Evolutionary conservation across 1,139 yeast genomes (phyloP).

Genomic region (Taiozyma sp.): DNA sequence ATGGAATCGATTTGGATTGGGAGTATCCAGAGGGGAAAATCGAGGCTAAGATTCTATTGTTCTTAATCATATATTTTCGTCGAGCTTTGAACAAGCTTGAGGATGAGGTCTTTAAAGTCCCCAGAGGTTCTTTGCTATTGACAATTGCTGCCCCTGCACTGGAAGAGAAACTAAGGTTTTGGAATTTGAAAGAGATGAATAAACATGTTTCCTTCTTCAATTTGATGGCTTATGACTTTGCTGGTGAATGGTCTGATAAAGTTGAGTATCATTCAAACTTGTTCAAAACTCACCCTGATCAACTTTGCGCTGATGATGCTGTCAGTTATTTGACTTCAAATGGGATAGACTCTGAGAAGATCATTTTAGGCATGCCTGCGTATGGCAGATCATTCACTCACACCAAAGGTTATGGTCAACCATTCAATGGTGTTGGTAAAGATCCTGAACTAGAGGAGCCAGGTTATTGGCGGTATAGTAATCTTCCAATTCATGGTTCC

Average conservation of each 20-base stretch:
- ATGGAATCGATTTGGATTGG: conserved; percentile 95
- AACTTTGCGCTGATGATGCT: conserved; percentile 46
- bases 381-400: conserved; percentile 73
- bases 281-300: conserved; percentile 37
- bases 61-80: neutral
- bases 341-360: conserved; percentile 45
- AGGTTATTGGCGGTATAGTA: conserved; percentile 54
- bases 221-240: conserved; percentile 85
- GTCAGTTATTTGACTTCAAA: conserved; percentile 37
- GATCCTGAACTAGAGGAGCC: conserved; percentile 37
- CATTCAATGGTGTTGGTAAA: conserved; percentile 45
- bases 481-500: conserved; percentile 40
- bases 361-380: conserved; percentile 84
- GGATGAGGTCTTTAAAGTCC: conserved; percentile 10
- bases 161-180: conserved; percentile 35
- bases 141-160: conserved; percentile 80
- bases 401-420: conserved; percentile 36
- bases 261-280: conserved; percentile 73
- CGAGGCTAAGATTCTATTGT: conserved; percentile 36
- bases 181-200: conserved; percentile 51
- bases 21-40: conserved; percentile 62
- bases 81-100: neutral
- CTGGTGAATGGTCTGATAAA: conserved; percentile 68
- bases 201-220: conserved; percentile 66
- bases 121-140: conserved; percentile 38